These are phyloP conservation scores for Lodderomyces jiufengensis DNA, from an alignment of 1,139 yeast genomes.

Conservation along the genomic window DNA sequence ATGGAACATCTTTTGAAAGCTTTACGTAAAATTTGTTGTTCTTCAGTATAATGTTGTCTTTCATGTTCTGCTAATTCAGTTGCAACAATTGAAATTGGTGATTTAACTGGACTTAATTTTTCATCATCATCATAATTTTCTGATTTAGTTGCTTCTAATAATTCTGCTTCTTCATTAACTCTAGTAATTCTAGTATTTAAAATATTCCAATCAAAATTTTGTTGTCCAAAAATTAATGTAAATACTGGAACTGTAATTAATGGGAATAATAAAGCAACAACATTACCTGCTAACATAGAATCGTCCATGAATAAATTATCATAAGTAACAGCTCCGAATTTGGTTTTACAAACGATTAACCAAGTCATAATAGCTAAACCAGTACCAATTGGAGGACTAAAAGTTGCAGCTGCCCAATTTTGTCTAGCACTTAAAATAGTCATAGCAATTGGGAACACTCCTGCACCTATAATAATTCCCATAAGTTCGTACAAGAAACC, in stretches of 20 bases:
- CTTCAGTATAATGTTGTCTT: constrained; percentile 39
- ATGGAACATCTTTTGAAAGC: constrained; percentile 55
- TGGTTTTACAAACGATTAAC: constrained; percentile 57
- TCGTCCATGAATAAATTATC: constrained; percentile 69
- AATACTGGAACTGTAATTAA: constrained; percentile 61
- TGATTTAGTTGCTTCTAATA: constrained; percentile 30
- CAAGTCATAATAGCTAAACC: constrained; percentile 61
- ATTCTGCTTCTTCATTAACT: constrained; percentile 67
- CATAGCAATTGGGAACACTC: constrained; percentile 73
- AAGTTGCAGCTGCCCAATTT: constrained; percentile 57
- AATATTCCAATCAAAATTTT: constrained; percentile 68
- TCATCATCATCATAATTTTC: constrained; percentile 28
- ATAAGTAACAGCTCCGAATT: constrained; percentile 53
- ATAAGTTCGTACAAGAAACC: constrained; percentile 82
- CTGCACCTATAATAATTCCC: constrained; percentile 85
- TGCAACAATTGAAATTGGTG: constrained; percentile 39
- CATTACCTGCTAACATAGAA: constrained; percentile 84
- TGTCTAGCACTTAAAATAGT: constrained; percentile 69
- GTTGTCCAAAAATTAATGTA: constrained; percentile 61
- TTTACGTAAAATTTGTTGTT: constrained; percentile 39
- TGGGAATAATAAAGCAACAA: constrained; percentile 80
- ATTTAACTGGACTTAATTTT: constrained; percentile 36
- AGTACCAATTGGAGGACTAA: constrained; percentile 62
- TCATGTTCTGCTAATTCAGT: constrained; percentile 36
- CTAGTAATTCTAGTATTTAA: constrained; percentile 50